Base-by-base conservation (phyloP, 192 early-diverging fungal genomes). In the Chytriomyces confervae region DNA sequence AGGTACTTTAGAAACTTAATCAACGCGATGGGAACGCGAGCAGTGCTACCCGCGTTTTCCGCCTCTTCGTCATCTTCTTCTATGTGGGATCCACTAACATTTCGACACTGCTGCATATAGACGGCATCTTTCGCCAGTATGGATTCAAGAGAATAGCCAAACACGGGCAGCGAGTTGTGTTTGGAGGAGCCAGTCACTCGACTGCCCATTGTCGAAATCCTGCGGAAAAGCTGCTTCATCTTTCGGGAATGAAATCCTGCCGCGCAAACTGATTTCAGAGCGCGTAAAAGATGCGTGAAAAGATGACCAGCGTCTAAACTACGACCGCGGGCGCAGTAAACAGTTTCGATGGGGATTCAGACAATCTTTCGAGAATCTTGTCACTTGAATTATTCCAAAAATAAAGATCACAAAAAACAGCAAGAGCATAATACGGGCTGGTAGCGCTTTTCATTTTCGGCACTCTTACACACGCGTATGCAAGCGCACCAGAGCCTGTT, bases 141-240 rank as follows among this genome's bases (percentile, higher is more conserved):
- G 8, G 23, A 13, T n/a, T 70, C 69, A 43, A 70, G 10, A 50
- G 18, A 10, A 3, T 27, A 43, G 6, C n/a, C 13, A 74, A 64
- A 63, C 16, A 64, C 20, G 27, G 60, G 10, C 18, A 11, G 18
- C 64, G 16, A 20, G 64, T 23, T 18, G 2, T 24, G 65, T 48
- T n/a, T 61, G 44, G 7, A 45, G n/a, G 66, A 11, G 16, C 23
- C 36, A 29, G n/a, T 44, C 6, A 50, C 47, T 11, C 47, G 51
- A 29, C n/a, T 11, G 13, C 76, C 76, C 36, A 75, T 65, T 6
- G 77, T 62, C 49, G 81, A 76, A 50, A 82, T 64, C 5, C 81
- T 72, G 13, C 81, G 72, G 11, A 82, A 61, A n/a, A 82, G 75
- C 45, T 76, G 75, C 63, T 82, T 82, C 81, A 82, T 82, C 62